Evolutionary conservation across 345 rosid species (phyloP), one percentile per base, ranked within the genome.

Genomic region (Gossypium sturtianum): DNA sequence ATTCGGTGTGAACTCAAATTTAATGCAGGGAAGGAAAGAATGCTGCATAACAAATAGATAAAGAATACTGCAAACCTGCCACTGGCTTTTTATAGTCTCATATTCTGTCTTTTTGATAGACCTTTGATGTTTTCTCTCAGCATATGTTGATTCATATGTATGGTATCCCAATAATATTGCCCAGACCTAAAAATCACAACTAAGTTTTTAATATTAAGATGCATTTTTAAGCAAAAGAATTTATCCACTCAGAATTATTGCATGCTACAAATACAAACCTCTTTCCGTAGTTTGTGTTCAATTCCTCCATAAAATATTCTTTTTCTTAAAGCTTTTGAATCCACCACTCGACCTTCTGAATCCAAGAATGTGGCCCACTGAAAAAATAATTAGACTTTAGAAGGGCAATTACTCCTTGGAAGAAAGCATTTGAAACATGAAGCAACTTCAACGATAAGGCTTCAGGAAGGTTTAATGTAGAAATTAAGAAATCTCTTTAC

Each of bases 251-350:
- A 64, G 7, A 41, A 9, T 57, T 70, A 48, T 69, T 12, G 56
- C 53, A 68, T 13, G 64, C 5, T 1, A 45, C 59, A 82, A 74
- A 75, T 68, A 77, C 84, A 79, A 64, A 95, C 99, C 98, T 93
- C 93, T 83, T 73, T 93, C 61, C 97, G 89, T 76, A 88, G 78
- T 70, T 74, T 48, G 78, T 86, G 94, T 74, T 90, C 98, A 78
- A 89, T 84, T 87, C 97, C 98, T 67, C 99, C 99, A 77, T 91
- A 90, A 85, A 93, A 93, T 75, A 96, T 85, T 87, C 95, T 90
- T 79, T 86, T 88, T 76, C 88, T 85, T 69, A 91, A 84, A 58
- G 92, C 92, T 77, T 86, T 79, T 72, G 97, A 74, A 83, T 91
- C 91, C 58, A 82, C 76, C 59, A 93, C 84, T 67, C 93, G 88